phyloP scores from a whole-genome alignment of 345 rosid species.

The Populus deltoides region DNA sequence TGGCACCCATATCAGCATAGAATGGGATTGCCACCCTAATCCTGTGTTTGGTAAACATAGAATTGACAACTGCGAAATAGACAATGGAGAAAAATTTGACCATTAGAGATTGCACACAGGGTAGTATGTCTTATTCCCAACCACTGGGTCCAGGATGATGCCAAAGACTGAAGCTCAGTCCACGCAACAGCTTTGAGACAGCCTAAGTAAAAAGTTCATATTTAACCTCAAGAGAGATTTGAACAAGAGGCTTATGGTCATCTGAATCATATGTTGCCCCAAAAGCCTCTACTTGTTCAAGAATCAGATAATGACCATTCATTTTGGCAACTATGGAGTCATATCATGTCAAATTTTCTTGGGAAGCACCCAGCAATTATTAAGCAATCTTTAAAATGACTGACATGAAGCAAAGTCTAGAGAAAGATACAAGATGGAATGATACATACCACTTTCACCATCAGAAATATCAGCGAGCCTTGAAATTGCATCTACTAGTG shows the following conservation, averaged over 20 bases:
- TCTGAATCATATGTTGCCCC: neutral
- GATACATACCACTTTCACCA: constrained; percentile 57
- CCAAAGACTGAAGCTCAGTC: neutral
- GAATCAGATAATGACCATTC: neutral
- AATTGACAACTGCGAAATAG: too few species aligned
- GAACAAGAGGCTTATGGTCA: neutral
- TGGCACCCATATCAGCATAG: neutral
- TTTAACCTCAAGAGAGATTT: neutral
- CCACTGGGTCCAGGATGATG: neutral
- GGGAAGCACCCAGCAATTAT: neutral
- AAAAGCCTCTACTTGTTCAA: neutral
- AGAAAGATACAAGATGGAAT: constrained; percentile 3
- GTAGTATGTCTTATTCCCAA: neutral
- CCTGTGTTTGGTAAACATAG: neutral
- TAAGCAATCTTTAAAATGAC: neutral
- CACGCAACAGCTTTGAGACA: neutral
- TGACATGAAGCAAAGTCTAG: neutral
- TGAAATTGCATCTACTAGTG: constrained; percentile 67
- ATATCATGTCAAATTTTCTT: neutral
- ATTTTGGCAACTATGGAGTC: neutral
- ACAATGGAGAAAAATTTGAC: neutral
- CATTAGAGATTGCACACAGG: neutral
- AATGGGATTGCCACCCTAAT: neutral
- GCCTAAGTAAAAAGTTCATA: neutral
- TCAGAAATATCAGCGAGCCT: constrained; percentile 71